These are phyloP conservation scores for Jasminum sambac DNA, from an alignment of 257 asterid genomes.

Conservation along the genomic window DNA sequence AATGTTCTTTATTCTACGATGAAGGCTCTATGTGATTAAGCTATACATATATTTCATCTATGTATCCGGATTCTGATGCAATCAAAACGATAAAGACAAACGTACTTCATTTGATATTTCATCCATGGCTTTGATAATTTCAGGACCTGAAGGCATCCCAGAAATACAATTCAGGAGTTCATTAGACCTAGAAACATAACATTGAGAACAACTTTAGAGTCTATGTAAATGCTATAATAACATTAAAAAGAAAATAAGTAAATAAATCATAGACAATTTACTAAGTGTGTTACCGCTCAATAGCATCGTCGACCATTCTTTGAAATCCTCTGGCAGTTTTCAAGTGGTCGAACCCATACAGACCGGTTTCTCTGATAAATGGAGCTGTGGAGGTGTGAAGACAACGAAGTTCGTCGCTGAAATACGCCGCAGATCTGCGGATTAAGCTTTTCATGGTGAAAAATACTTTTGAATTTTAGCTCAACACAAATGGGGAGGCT, in stretches of 20 bases:
- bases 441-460: slow-evolving; percentile 47
- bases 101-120: slow-evolving; percentile 85
- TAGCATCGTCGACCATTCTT: slow-evolving; percentile 91
- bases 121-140: slow-evolving; percentile 81
- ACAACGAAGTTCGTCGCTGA: slow-evolving; percentile 34
- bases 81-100: neutral
- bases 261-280: too few relatives aligned
- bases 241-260: neutral
- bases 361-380: slow-evolving; percentile 55
- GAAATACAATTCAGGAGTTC: slow-evolving; percentile 70
- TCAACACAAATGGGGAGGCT: neutral
- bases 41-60: neutral
- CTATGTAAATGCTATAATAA: neutral
- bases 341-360: slow-evolving; percentile 81
- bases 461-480: neutral
- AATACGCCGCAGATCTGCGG: slow-evolving; percentile 35
- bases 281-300: slow-evolving; percentile 54
- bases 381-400: slow-evolving; percentile 52
- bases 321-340: slow-evolving; percentile 84
- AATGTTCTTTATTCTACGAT: neutral
- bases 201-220: neutral
- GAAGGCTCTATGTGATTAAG: neutral
- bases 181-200: slow-evolving; percentile 61
- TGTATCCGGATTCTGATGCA: too few relatives aligned
- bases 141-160: slow-evolving; percentile 79